phyloP scores from a whole-genome alignment of 371 early-diverging fungal species.

The Mucor circinelloides region DNA sequence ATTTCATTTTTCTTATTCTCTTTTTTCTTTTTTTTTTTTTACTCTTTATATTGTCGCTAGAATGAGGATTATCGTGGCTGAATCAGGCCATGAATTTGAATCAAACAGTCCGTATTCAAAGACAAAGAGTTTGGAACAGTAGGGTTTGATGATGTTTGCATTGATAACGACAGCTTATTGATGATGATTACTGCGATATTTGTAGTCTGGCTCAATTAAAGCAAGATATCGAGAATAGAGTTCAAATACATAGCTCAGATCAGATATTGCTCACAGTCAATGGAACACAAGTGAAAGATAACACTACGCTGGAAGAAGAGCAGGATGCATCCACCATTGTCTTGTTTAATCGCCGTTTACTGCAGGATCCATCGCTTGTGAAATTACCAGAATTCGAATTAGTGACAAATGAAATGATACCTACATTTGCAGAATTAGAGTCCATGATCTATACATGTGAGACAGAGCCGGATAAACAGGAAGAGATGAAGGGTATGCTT shows the following conservation, averaged over 20 bases:
- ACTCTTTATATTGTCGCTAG: not conserved
- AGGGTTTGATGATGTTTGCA: not conserved
- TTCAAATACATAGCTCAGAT: not conserved
- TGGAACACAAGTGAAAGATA: conserved; percentile 19
- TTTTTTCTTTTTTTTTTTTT: not conserved
- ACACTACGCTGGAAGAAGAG: not conserved
- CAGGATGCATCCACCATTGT: conserved; percentile 1
- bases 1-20: not conserved
- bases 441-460: not conserved
- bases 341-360: conserved; percentile 22
- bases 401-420: conserved; percentile 1
- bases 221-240: not conserved
- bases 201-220: conserved; percentile 1
- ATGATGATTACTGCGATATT: not conserved
- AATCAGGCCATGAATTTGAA: conserved; percentile 16
- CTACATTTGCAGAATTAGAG: conserved; percentile 9
- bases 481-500: not conserved
- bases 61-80: conserved; percentile 24
- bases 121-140: not conserved
- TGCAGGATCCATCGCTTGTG: conserved; percentile 10
- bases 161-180: not conserved
- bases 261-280: conserved; percentile 16
- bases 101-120: not conserved
- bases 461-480: not conserved
- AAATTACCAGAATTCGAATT: not conserved